phyloP scores from a whole-genome alignment of 371 early-diverging fungal genomes.

The Mucor mucedo region DNA sequence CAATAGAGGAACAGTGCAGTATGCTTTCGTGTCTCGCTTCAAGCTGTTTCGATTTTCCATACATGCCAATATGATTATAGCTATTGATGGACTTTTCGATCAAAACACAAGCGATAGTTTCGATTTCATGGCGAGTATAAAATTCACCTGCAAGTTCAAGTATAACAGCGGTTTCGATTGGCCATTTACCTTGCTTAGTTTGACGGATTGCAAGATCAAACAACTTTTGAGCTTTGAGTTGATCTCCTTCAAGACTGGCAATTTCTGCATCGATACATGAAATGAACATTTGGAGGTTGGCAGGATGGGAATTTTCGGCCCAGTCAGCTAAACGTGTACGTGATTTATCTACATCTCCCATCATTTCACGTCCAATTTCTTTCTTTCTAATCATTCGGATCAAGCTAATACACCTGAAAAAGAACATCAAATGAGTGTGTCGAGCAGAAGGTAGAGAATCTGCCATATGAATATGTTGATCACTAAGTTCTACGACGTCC shows the following conservation, averaged over 20 bases:
- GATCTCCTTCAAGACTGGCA: slow-evolving; percentile 32
- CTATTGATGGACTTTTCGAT: slow-evolving; percentile 42
- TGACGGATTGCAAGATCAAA: slow-evolving; percentile 46
- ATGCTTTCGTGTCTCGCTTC: slow-evolving; percentile 10
- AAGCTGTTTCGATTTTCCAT: slow-evolving; percentile 44
- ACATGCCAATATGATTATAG: slow-evolving; percentile 41
- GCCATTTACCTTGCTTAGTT: slow-evolving; percentile 46
- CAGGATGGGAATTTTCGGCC: slow-evolving; percentile 40
- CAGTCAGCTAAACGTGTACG: slow-evolving; percentile 34
- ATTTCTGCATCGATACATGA: slow-evolving; percentile 52
- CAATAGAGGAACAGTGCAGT: slow-evolving; percentile 3
- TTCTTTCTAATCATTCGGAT: slow-evolving; percentile 29
- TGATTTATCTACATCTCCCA: slow-evolving; percentile 25
- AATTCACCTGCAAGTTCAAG: slow-evolving; percentile 51
- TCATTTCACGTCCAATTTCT: not conserved
- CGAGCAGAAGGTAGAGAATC: slow-evolving; percentile 43
- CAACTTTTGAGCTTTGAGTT: slow-evolving; percentile 30
- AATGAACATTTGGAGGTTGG: slow-evolving; percentile 41
- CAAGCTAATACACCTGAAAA: slow-evolving; percentile 46
- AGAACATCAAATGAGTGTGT: slow-evolving; percentile 47
- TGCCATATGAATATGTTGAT: slow-evolving; percentile 31
- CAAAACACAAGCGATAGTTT: slow-evolving; percentile 33
- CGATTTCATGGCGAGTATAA: slow-evolving; percentile 34
- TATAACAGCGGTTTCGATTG: slow-evolving; percentile 34
- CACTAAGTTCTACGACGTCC: slow-evolving; percentile 35